Base-by-base conservation (phyloP, 768 basidiomycete genomes). In the Punctularia strigosozonata region DNA sequence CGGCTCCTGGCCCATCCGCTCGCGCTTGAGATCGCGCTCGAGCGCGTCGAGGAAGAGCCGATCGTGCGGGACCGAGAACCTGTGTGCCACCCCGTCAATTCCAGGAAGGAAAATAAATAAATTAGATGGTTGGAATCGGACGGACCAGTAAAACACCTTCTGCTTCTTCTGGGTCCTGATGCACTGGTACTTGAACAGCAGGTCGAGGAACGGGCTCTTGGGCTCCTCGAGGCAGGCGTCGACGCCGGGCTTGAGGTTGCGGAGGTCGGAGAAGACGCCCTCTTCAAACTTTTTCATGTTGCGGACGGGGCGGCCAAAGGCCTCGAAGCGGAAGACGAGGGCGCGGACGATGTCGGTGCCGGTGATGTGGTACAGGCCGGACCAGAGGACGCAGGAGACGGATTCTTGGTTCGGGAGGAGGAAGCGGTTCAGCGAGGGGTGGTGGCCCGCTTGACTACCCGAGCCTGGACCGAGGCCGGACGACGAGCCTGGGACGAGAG, bases 81-180 rank as follows among this genome's bases (percentile, higher is more conserved):
- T 92, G 54, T 4, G 37, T 19, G 42, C 25, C 25, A 19, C 19
- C 10, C 10, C 8, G 32, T 18, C 40, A 23, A 2, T 3, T 41
- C n/a, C n/a, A n/a, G n/a, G 6, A 39, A 24, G 25, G 22, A 34
- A 34, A 13, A 40, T 22, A 34, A 25, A 26, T 6, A 30, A 39
- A 12, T 17, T 23, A 17, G 38, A 32, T 28, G 20, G 23, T 21
- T 28, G 1, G 31, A 4, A 20, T 36, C 39, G n/a, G 19, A 64
- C 80, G 39, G 48, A 87, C 91, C 92, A 97, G 58, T 87, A 95
- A 54, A 95, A 97, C n/a, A 97, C 92, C 58, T 97, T 91, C 64
- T 94, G 92, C 64, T 95, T 97, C 71, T 95, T 97, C 58, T 97
- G 92, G 1, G 92, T 97, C 26, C 92, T 77, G 48, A 97, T 95